Conservation (phyloP, 2,329 filamentous ascomycete species). For the Achaetomium macrosporum region DNA sequence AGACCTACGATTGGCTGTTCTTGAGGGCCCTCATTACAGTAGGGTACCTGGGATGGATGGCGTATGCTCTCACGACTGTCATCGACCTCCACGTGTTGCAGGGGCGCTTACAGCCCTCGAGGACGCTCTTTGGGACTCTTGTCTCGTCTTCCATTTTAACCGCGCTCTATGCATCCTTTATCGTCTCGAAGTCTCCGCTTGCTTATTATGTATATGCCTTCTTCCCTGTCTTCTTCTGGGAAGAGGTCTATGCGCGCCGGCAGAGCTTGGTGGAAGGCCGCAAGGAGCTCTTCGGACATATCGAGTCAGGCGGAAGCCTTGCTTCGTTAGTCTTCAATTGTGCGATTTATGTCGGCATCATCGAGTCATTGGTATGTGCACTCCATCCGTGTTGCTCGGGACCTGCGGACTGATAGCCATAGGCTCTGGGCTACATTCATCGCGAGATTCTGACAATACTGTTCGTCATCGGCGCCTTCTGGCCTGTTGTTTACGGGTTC, state of each 20-base stretch:
- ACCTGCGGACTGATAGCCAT: constrained; percentile 18
- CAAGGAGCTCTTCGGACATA: constrained; percentile 61
- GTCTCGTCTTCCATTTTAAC: constrained; percentile 73
- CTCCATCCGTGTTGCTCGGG: not conserved
- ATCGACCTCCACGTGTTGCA: constrained; percentile 83
- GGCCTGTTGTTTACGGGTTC: constrained; percentile 69
- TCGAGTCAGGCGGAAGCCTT: constrained; percentile 54
- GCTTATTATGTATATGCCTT: constrained; percentile 89
- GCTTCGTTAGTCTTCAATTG: constrained; percentile 58
- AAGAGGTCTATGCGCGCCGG: constrained; percentile 80
- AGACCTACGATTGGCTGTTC: constrained; percentile 99
- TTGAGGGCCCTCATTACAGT: constrained; percentile 79
- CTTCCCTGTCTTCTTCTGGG: constrained; percentile 95
- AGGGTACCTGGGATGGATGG: constrained; percentile 94
- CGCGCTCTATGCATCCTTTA: constrained; percentile 70
- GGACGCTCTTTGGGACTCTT: constrained; percentile 52
- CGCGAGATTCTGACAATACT: constrained; percentile 79
- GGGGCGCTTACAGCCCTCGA: constrained; percentile 57
- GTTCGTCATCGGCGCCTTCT: constrained; percentile 69
- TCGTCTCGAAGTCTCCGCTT: constrained; percentile 69
- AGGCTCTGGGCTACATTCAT: constrained; percentile 90
- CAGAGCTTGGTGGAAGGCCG: constrained; percentile 62
- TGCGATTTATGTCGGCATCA: constrained; percentile 62
- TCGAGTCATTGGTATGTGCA: constrained; percentile 66
- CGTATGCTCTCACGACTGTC: constrained; percentile 83